Evolutionary conservation across 805 yeast species (phyloP).

Genomic region (Candida dajiaensis): DNA sequence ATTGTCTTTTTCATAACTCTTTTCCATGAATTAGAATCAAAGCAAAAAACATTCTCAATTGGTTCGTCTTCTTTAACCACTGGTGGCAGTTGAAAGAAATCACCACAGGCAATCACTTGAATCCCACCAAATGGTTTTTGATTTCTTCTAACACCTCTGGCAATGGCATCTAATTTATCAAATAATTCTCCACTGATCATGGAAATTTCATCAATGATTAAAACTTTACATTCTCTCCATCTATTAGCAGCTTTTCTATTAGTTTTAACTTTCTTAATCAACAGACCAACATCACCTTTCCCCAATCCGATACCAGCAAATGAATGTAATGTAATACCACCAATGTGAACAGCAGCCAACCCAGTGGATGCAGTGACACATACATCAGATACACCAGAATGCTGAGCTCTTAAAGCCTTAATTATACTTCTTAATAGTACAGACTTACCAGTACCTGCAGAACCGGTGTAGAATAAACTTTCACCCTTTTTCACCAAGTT

Average conservation of each 20-base stretch:
- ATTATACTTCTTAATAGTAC: constrained; percentile 67
- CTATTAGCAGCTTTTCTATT: constrained; percentile 42
- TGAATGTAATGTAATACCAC: constrained; percentile 73
- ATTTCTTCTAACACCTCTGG: constrained; percentile 40
- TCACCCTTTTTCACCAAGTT: constrained; percentile 57
- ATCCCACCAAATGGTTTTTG: constrained; percentile 72
- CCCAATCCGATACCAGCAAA: constrained; percentile 78
- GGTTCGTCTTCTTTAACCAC: constrained; percentile 35
- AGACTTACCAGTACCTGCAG: constrained; percentile 98
- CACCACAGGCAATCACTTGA: constrained; percentile 73
- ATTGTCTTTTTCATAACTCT: constrained; percentile 50
- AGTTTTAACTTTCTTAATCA: constrained; percentile 48
- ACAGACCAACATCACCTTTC: constrained; percentile 38
- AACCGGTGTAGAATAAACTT: constrained; percentile 88
- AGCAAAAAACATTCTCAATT: constrained; percentile 44
- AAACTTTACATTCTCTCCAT: constrained; percentile 54
- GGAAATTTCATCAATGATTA: constrained; percentile 73
- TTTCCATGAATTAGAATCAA: constrained; percentile 61
- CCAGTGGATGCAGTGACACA: constrained; percentile 86
- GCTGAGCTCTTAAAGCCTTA: constrained; percentile 39
- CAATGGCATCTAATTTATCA: constrained; percentile 58
- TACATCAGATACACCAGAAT: constrained; percentile 43
- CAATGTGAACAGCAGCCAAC: constrained; percentile 74
- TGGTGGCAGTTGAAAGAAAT: constrained; percentile 80
- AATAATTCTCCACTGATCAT: constrained; percentile 71